phyloP scores from a whole-genome alignment of 2,329 filamentous ascomycete genomes.

The Cryoendolithus antarcticus region DNA sequence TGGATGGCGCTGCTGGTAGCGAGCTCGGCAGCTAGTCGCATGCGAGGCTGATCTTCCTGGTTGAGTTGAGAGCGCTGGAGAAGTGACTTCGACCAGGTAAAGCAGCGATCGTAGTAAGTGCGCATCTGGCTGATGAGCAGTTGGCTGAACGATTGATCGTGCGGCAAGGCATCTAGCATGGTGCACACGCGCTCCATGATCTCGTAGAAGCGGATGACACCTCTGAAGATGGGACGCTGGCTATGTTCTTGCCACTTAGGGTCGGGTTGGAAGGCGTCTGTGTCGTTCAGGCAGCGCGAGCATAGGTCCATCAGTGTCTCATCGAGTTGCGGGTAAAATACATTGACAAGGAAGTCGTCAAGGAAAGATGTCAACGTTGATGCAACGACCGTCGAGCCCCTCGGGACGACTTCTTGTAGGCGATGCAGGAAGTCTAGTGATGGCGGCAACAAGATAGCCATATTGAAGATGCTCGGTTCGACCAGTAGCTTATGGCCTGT shows the following conservation, averaged over 20 bases:
- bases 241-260: slow-evolving; percentile 67
- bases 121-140: slow-evolving; percentile 87
- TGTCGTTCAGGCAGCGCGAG: slow-evolving; percentile 70
- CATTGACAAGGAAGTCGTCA: slow-evolving; percentile 97
- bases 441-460: slow-evolving; percentile 83
- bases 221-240: slow-evolving; percentile 79
- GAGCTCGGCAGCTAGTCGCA: slow-evolving; percentile 21
- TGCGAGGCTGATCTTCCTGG: slow-evolving; percentile 9
- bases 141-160: slow-evolving; percentile 87
- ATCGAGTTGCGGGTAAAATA: slow-evolving; percentile 92
- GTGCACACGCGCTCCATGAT: slow-evolving; percentile 85
- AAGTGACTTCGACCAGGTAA: slow-evolving; percentile 72
- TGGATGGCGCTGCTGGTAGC: slow-evolving; percentile 53
- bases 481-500: slow-evolving; percentile 77
- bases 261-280: slow-evolving; percentile 80
- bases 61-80: slow-evolving; percentile 46
- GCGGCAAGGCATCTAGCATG: slow-evolving; percentile 88
- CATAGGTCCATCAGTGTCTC: slow-evolving; percentile 86
- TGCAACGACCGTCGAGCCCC: slow-evolving; percentile 73
- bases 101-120: slow-evolving; percentile 86
- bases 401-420: slow-evolving; percentile 81
- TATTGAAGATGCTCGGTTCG: slow-evolving; percentile 98
- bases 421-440: slow-evolving; percentile 87
- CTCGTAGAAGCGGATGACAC: slow-evolving; percentile 75
- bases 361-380: slow-evolving; percentile 90